Percentiles rank a stretch among this genome's conserved stretches.
Evolutionary conservation across 352 stramenopile genomes (phyloP).

Genomic region (Pythium oligandrum): DNA sequence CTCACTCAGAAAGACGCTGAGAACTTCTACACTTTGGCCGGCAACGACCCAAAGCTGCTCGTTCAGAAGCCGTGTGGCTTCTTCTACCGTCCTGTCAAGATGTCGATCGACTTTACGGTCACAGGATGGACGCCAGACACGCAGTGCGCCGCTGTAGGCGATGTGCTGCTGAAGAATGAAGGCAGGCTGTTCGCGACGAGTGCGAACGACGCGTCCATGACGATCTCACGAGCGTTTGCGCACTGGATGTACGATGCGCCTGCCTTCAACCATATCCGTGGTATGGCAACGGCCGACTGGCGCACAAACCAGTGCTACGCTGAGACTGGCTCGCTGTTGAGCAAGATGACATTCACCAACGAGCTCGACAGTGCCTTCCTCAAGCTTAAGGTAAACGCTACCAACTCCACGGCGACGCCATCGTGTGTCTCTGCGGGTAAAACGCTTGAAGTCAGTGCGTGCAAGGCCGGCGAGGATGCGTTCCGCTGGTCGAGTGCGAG

Average conservation of each 20-base stretch:
- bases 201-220: slow-evolving; percentile 6
- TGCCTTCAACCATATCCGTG: slow-evolving; percentile 23
- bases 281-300: slow-evolving; percentile 23
- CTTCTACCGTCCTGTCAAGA: slow-evolving; percentile 30
- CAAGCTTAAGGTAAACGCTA: slow-evolving; percentile 18
- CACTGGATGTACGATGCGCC: slow-evolving; percentile 25
- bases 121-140: slow-evolving; percentile 12
- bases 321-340: slow-evolving; percentile 20
- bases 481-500: slow-evolving; percentile 15
- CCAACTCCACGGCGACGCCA: slow-evolving; percentile 5
- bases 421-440: slow-evolving; percentile 15
- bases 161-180: slow-evolving; percentile 10
- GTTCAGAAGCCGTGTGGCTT: slow-evolving; percentile 25
- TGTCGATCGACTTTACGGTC: slow-evolving; percentile 30
- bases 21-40: slow-evolving; percentile 21
- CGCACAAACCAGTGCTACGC: slow-evolving; percentile 30
- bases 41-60: slow-evolving; percentile 13
- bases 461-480: slow-evolving; percentile 3
- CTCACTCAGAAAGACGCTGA: slow-evolving; percentile 11
- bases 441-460: slow-evolving; percentile 13
- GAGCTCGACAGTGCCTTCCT: slow-evolving; percentile 22
- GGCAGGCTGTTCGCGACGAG: slow-evolving; percentile 22
- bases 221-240: slow-evolving; percentile 23
- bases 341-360: slow-evolving; percentile 20
- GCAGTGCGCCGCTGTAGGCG: slow-evolving; percentile 16